Evolutionary conservation across 352 stramenopile species (phyloP).

Genomic region (Globisporangium parvum): DNA sequence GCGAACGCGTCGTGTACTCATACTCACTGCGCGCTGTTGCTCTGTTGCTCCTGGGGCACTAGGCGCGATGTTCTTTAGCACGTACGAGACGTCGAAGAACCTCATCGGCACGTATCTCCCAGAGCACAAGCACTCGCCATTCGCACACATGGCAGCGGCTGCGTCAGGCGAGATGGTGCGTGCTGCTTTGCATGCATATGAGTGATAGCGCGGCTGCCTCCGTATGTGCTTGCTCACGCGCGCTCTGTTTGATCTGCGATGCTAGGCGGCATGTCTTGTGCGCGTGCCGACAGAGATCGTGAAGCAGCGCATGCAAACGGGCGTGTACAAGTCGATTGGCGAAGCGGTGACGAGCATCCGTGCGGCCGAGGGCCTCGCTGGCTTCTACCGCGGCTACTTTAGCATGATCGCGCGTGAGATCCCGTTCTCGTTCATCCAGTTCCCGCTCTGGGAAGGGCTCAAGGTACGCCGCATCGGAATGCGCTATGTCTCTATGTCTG

Average conservation of each 20-base stretch:
- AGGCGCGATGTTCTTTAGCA: conserved; percentile 88
- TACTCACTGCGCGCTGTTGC: not conserved
- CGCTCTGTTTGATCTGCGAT: not conserved
- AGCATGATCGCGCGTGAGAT: conserved; percentile 99
- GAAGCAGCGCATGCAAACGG: conserved; percentile 98
- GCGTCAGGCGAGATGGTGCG: conserved; percentile 90
- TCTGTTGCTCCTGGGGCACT: not conserved
- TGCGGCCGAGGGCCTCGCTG: conserved; percentile 61
- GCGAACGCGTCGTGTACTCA: not conserved
- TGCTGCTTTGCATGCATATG: conserved; percentile 3
- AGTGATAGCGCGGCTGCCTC: no score
- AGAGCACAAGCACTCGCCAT: conserved; percentile 72
- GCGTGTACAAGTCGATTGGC: conserved; percentile 72
- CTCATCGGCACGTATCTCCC: conserved; percentile 44
- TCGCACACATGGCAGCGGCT: conserved; percentile 95
- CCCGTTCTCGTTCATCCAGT: conserved; percentile 99
- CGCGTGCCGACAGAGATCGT: conserved; percentile 99
- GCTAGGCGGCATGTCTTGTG: conserved; percentile 92
- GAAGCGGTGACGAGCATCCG: conserved; percentile 77
- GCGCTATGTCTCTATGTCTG: not conserved
- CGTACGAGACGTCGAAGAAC: conserved; percentile 89
- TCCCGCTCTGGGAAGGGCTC: conserved; percentile 97
- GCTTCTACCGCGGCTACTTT: conserved; percentile 96
- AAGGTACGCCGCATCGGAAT: conserved; percentile 63
- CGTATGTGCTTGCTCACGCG: not conserved